Base-by-base conservation (phyloP, 192 early-diverging fungal species). In the Piromyces finnis region DNA sequence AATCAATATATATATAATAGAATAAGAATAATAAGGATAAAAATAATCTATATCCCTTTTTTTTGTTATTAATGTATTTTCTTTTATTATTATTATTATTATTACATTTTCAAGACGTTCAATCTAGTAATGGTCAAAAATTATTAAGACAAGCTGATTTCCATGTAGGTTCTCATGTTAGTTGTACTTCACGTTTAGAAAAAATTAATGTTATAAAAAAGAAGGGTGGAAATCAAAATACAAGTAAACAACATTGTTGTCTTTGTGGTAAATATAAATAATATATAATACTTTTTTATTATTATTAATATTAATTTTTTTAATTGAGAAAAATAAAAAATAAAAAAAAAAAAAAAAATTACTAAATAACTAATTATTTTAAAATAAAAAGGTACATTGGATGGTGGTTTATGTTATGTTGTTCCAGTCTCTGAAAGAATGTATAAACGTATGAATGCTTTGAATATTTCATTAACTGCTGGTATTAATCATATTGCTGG, bases 71-170 rank as follows among this genome's bases (percentile, higher is more conserved):
- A 35, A 35, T 35, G 12, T 35, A 35, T 35, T 7, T 35, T 35
- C 32, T 7, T 37, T 14, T 14, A 37, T 14, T 14, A 12, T 12
- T 32, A 37, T 14, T 37, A 37, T 37, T 9, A 68, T 11, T n/a
- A n/a, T n/a, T n/a, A n/a, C n/a, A n/a, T n/a, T n/a, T n/a, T n/a
- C n/a, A 68, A 94, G 93, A 98, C 81, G 87, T 95, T 32, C 95
- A 96, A 79, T 97, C 97, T 1, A 90, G 92, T 78, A 87, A 89
- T 79, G 98, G 98, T 22, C 91, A 94, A 80, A 94, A 93, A 81
- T 90, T 99, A 41, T 88, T 99, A 79, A 91, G 95, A 12, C 87
- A 94, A 22, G 97, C 94, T 78, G 97, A 98, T 82, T 94, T 93
- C 80, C 94, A 96, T 82, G 81, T 95, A 30, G 94, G 94, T 2